Base-by-base conservation (phyloP, 2,329 filamentous ascomycete species). In the Mollisiaceae sp. region DNA sequence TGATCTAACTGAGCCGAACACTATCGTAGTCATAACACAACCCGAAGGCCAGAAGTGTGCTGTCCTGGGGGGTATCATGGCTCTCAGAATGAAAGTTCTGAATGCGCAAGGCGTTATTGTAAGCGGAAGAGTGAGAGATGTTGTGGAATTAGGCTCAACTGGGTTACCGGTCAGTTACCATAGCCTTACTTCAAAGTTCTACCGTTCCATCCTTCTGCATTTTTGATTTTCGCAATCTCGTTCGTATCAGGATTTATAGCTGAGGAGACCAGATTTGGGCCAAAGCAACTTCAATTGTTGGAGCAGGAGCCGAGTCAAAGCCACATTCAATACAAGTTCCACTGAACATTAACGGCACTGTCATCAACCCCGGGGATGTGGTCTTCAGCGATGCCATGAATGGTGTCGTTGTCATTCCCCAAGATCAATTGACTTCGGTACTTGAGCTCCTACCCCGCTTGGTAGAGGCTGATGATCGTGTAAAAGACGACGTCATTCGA, bases 31-130 rank as follows among this genome's bases (percentile, higher is more conserved):
- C 4, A 82, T 93, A 65, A 85, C 86, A 67, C 90, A 93, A 72
- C 89, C 90, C 0, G 73, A 80, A 0, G 82, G 81, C 0, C 89
- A 92, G 75, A 83, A 82, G 60, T 92, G 91, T 77, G 91, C 91
- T 6, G 83, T 91, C 8, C 83, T 91, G 6, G 91, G 91, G n/a
- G 91, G 91, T 20, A 91, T 93, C 69, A 91, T 93, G 85, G 91
- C 89, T 5, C 80, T 85, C 36, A 82, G 91, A 22, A 90, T 93
- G 84, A 86, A 87, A 72, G 75, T 83, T 15, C 81, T 89, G 12
- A 85, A 85, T 15, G 85, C 85, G 20, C 80, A 81, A 69, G 89
- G 83, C 2, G 83, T 90, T 12, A 78, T 93, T n/a, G 87, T 92
- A 8, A 83, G 87, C 70, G 91, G 91, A 0, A 80, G 90, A 45